Evolutionary conservation across 768 basidiomycete species (phyloP).

Genomic region (Podaxis carcinomalis): DNA sequence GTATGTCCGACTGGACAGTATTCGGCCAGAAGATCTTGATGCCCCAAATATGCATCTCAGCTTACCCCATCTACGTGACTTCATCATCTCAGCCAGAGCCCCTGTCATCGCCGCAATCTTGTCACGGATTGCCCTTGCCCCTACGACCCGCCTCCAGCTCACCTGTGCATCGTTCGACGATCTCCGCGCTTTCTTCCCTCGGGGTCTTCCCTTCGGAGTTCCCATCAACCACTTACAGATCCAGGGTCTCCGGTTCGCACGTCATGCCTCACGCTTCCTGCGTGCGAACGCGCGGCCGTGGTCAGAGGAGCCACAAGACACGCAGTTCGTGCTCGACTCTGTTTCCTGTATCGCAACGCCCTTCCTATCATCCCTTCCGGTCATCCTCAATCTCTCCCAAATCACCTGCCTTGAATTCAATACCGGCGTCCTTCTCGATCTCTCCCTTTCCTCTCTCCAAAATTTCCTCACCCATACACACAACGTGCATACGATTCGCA

Average conservation of each 20-base stretch:
- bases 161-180: slow-evolving; percentile 21
- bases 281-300: slow-evolving; percentile 15
- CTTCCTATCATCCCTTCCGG: slow-evolving; percentile 2
- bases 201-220: slow-evolving; percentile 16
- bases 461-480: slow-evolving; percentile 16
- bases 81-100: slow-evolving; percentile 25
- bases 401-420: slow-evolving; percentile 29
- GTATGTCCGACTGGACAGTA: slow-evolving; percentile 26
- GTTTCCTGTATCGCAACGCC: slow-evolving; percentile 14
- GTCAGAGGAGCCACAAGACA: slow-evolving; percentile 17
- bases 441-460: slow-evolving; percentile 16
- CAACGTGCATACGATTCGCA: slow-evolving; percentile 21
- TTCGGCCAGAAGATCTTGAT: slow-evolving; percentile 16
- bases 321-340: slow-evolving; percentile 22
- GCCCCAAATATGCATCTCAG: slow-evolving; percentile 11
- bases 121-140: slow-evolving; percentile 17
- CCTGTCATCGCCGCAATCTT: slow-evolving; percentile 24
- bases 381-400: slow-evolving; percentile 17
- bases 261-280: slow-evolving; percentile 21
- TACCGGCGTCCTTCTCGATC: slow-evolving; percentile 24
- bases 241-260: slow-evolving; percentile 17
- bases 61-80: slow-evolving; percentile 24
- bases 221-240: slow-evolving; percentile 5
- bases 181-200: slow-evolving; percentile 25
- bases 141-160: slow-evolving; percentile 24